Evolutionary conservation across 345 rosid genomes (phyloP), one percentile per base, ranked within the genome.

Genomic region (Eutrema heterophyllum): DNA sequence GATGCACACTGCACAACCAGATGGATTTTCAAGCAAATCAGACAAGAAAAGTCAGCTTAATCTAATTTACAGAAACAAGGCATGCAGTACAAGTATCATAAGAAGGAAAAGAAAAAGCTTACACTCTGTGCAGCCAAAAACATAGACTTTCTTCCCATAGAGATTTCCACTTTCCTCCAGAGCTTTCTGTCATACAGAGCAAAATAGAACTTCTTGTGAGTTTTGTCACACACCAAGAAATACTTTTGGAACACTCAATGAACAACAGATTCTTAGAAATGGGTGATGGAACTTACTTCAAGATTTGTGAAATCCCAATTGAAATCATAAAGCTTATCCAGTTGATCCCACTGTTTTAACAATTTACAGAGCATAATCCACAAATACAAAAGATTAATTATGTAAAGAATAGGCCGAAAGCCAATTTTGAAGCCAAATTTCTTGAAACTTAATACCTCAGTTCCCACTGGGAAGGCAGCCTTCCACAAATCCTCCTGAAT

Each of bases 121-220:
- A 93, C 98, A 89, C 72, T 93, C 98, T 11, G 98, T 83, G 76
- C 91, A 86, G 62, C 92, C 95, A 39, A 91, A 94, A 68, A 91
- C 84, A 81, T 81, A 94, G 60, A 87, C 95, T 71, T 75, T 87
- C 83, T 85, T 72, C 57, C 91, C 90, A 61, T 80, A 64, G 27
- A 94, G 90, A 81, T 64, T 62, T 29, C 98, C 97, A 15, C 91
- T 96, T 78, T 89, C 93, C 72, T 91, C 96, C 72, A 94, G 83
- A 35, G 97, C 96, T 61, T 87, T 71, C 98, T 94, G 86, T 32
- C 67, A 78, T 32, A 83, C 49, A 74, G 51, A 55, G 11, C 4
- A 5, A 52, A 26, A 49, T 55, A 45, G 13, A 54, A 35, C 5
- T 12, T 26, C 29, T n/a, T 65, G 45, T 70, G 60, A 14, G 39